Evolutionary conservation across 129 eudicot species (phyloP), one percentile per base, ranked within the genome.

Genomic region (Saussurea involucrata): DNA sequence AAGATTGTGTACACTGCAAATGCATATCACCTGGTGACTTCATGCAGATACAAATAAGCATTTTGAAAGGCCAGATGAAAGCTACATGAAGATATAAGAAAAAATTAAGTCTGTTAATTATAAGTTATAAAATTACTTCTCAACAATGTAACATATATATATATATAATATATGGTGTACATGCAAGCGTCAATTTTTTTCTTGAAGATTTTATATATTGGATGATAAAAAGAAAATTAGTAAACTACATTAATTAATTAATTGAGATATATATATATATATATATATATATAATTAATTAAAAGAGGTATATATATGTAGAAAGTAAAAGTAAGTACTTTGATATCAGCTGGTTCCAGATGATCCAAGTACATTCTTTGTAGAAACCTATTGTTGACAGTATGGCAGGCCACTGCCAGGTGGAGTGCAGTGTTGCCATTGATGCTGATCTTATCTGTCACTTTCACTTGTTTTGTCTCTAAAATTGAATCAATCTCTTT

Each of bases 391-490:
- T 18, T 55, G 20, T 72, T 53, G 21, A 17, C 8, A 72, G 20
- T 55, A 9, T 65, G 60, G 60, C 21, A 49, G 8, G 60, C 67
- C 11, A 72, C 28, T 7, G 49, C 67, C 24, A 72, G 1, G 5
- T 72, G 77, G 67, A 72, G 67, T 72, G 76, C 66, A 9, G 76
- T 55, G 76, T 72, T 55, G 46, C 67, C 77, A 57, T 72, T 55
- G 11, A 29, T 55, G 31, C 67, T 29, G 49, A 72, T 72, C 2
- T 12, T 29, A 5, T 72, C 77, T 72, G 20, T 57, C 12, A 53
- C 4, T 8, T 1, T 31, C 10, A 55, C 67, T 53, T 44, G 6
- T 8, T 28, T 5, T n/a, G 11, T 53, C 4, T n/a, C 8, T 64
- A 66, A 28, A 46, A 76, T 18, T 1, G 7, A 0, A 12, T 22